Evolutionary conservation across 2,329 filamentous ascomycete genomes (phyloP).

Genomic region (Orbilia ellipsospora): DNA sequence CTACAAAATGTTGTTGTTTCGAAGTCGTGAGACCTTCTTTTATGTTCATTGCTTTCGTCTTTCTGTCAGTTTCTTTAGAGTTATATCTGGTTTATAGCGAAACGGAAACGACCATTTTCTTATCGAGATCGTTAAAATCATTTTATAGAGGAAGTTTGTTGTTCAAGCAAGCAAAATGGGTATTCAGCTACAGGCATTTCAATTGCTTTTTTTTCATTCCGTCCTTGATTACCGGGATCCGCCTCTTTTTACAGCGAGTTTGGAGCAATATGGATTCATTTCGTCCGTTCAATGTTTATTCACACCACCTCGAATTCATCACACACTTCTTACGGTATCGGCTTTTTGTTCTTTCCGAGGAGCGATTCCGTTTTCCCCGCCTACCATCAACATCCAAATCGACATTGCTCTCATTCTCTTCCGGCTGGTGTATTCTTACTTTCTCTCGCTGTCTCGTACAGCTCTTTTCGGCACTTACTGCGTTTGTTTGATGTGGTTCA

Average conservation of each 20-base stretch:
- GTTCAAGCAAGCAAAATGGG: slow-evolving; percentile 53
- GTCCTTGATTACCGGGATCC: slow-evolving; percentile 26
- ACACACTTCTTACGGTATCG: slow-evolving; percentile 5
- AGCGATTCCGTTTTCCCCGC: slow-evolving; percentile 13
- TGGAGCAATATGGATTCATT: slow-evolving; percentile 45
- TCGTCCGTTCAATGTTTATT: slow-evolving; percentile 38
- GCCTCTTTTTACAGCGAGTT: slow-evolving; percentile 40
- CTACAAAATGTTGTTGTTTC: slow-evolving; percentile 42
- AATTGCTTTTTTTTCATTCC: slow-evolving; percentile 20
- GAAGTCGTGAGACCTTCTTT: slow-evolving; percentile 42
- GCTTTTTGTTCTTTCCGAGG: slow-evolving; percentile 7
- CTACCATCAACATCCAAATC: slow-evolving; percentile 30
- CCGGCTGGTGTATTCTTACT: slow-evolving; percentile 39
- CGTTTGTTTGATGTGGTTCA: slow-evolving; percentile 54
- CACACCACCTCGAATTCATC: background rate
- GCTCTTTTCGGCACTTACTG: slow-evolving; percentile 20
- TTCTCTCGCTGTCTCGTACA: slow-evolving; percentile 23
- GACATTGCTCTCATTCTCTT: slow-evolving; percentile 23
- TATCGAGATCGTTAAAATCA: slow-evolving; percentile 35
- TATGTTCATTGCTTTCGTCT: slow-evolving; percentile 15
- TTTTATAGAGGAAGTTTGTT: slow-evolving; percentile 55
- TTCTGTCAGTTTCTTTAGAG: slow-evolving; percentile 25
- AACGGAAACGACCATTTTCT: slow-evolving; percentile 50
- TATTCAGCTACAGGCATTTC: slow-evolving; percentile 42
- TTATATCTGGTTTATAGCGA: slow-evolving; percentile 53